Conservation (phyloP, 148 eudicot species). For the Chenopodium berlandieri region DNA sequence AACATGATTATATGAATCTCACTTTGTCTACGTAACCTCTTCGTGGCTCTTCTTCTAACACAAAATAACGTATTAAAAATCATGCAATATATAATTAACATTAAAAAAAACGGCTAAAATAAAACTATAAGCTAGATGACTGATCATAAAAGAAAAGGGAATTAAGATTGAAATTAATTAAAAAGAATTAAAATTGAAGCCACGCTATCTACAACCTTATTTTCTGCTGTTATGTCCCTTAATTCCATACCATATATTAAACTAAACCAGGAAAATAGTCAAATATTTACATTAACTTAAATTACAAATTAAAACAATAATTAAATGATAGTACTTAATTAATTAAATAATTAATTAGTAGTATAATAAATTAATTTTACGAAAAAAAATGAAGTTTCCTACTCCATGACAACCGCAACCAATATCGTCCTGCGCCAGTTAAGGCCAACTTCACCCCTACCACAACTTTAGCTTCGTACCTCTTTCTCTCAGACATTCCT, state of each 20-base stretch:
- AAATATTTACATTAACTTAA: constrained; percentile 2
- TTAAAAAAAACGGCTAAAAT: background rate
- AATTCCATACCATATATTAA: background rate
- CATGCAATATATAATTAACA: no score
- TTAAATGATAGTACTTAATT: constrained; percentile 4
- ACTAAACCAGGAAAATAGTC: background rate
- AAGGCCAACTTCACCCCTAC: constrained; percentile 1
- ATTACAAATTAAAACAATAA: constrained; percentile 1
- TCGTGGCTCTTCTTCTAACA: no score
- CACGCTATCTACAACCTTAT: constrained; percentile 15
- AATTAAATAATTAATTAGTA: background rate
- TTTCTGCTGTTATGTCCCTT: constrained; percentile 22
- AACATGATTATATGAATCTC: no score
- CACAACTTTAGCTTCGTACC: background rate
- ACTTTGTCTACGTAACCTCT: no score
- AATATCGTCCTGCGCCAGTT: background rate
- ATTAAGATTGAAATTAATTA: background rate
- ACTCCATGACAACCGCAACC: constrained; percentile 16
- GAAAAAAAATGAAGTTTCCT: constrained; percentile 18
- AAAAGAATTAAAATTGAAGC: constrained; percentile 3
- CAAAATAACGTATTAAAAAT: no score
- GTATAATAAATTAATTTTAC: background rate
- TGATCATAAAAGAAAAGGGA: background rate
- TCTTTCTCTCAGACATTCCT: constrained; percentile 19
- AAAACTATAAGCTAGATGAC: constrained; percentile 7